These are phyloP conservation scores for Aspergillus puulaauensis DNA, from an alignment of 2,329 filamentous ascomycete species.

Conservation along the genomic window DNA sequence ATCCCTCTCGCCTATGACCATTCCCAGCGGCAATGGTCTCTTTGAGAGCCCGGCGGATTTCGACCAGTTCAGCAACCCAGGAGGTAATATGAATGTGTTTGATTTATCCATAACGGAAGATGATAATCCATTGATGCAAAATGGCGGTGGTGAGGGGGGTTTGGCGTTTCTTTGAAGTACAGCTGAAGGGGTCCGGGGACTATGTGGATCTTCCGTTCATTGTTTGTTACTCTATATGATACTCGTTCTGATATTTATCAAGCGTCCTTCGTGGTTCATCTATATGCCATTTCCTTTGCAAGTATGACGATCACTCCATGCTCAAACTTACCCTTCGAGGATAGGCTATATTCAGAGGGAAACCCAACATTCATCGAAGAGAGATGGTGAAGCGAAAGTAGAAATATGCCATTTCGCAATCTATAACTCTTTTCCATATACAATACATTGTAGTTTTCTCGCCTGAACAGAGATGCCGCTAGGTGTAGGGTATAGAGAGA, in stretches of 20 bases:
- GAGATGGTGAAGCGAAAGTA: not conserved
- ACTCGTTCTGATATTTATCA: no score
- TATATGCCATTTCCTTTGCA: not conserved
- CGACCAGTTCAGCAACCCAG: not conserved
- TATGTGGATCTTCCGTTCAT: no score
- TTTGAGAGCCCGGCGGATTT: not conserved
- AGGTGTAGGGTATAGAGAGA: slow-evolving; percentile 7
- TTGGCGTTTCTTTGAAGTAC: slow-evolving; percentile 4
- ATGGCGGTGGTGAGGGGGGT: not conserved
- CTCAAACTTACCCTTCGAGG: not conserved
- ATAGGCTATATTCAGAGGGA: not conserved
- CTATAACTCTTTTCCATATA: slow-evolving; percentile 20
- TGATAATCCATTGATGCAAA: not conserved
- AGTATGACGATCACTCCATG: not conserved
- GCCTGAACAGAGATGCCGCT: not conserved
- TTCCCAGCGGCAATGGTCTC: not conserved
- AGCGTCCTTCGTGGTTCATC: not conserved
- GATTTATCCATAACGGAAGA: not conserved
- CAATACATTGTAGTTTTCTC: slow-evolving; percentile 16
- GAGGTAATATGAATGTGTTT: not conserved
- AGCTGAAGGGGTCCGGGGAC: not conserved
- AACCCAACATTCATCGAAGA: not conserved
- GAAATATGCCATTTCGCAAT: slow-evolving; percentile 11
- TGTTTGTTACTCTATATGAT: no score
- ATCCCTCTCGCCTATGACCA: not conserved